These are phyloP conservation scores for Chaetomidium leptoderma DNA, from an alignment of 495 filamentous ascomycete genomes.

Conservation along the genomic window DNA sequence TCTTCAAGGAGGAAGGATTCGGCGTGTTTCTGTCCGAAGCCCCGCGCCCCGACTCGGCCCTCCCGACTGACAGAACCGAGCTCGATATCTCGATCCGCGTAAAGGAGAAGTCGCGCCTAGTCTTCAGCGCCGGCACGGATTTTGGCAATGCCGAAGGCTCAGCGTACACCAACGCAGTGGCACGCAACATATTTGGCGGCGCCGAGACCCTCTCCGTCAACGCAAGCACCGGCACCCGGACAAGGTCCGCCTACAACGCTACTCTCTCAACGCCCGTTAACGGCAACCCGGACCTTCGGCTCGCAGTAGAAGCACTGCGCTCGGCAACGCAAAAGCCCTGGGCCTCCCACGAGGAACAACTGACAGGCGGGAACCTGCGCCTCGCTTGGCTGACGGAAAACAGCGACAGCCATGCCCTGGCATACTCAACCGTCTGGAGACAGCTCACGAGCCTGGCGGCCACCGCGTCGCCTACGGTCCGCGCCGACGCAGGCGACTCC, in stretches of 20 bases:
- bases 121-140: constrained; percentile 88
- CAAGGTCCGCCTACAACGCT: constrained; percentile 80
- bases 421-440: constrained; percentile 78
- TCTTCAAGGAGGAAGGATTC: constrained; percentile 83
- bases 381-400: constrained; percentile 62
- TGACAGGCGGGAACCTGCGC: constrained; percentile 75
- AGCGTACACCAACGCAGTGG: constrained; percentile 75
- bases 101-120: constrained; percentile 70
- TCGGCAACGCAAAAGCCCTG: constrained; percentile 81
- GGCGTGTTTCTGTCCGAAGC: constrained; percentile 73
- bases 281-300: constrained; percentile 72
- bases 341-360: constrained; percentile 86
- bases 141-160: constrained; percentile 87
- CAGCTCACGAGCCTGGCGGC: constrained; percentile 73
- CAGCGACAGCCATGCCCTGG: constrained; percentile 65
- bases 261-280: constrained; percentile 72
- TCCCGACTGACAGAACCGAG: constrained; percentile 60
- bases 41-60: constrained; percentile 36
- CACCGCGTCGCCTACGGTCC: constrained; percentile 72
- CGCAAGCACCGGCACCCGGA: constrained; percentile 81
- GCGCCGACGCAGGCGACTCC: constrained; percentile 82
- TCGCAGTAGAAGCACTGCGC: constrained; percentile 70
- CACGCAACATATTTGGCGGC: constrained; percentile 91
- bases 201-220: constrained; percentile 81
- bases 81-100: constrained; percentile 73